Evolutionary conservation across 768 basidiomycete genomes (phyloP), one percentile per base, ranked within the genome.

Genomic region (Phaffia australis): DNA sequence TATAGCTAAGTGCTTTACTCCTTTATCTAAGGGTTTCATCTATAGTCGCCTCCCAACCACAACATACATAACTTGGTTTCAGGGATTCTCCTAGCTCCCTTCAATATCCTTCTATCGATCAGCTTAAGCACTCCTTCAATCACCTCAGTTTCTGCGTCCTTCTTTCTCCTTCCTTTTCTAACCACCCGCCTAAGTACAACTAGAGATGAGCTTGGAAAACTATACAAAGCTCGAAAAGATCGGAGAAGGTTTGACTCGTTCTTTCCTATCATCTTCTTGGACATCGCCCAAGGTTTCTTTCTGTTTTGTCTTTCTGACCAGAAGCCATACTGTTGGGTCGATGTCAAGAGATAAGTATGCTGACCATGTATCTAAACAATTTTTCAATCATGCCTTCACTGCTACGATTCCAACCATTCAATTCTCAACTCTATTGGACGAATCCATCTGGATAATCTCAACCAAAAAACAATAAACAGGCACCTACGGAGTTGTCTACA

Each of bases 201-300:
- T 42, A 21, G 30, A 42, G 46, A 47, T 48, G 35, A 16, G n/a
- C 8, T 74, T 78, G 68, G 75, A 75, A 69, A 94, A 94, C 73
- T 97, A 97, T 78, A 87, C 89, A 70, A 95, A 93, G 83, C 84
- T 97, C 72, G 93, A 97, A 81, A 97, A 97, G 86, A 84, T 97
- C 73, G 93, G 80, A 61, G 80, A 81, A 74, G 79, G 93, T 95
- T 79, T 16, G 15, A 8, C 51, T 18, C 19, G 32, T 48, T 25
- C 47, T 32, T 23, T 47, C 32, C 48, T 32, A 7, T 42, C 8
- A 23, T 15, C 21, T 52, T 18, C n/a, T 55, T 57, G 48, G 23
- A 16, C 46, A 58, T 63, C 46, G 58, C 52, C n/a, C 50, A 48
- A 42, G 11, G 35, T 51, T 56, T 16, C 57, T 4, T 29, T 23